Base-by-base conservation (phyloP, 176 grass and related monocot species). In the Phyllostachys edulis region DNA sequence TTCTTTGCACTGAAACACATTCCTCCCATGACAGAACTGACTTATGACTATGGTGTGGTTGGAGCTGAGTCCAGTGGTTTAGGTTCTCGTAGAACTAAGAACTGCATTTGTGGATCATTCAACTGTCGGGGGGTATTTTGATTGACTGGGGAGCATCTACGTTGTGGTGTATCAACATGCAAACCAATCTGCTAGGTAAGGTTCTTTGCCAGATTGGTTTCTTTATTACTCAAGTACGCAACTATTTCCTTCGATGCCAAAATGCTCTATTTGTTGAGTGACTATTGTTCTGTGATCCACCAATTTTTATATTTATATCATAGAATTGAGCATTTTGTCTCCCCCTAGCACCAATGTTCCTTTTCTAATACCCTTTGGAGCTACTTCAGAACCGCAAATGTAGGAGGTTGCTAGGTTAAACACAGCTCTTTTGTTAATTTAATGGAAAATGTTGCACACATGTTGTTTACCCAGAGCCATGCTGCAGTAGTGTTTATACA, bases 1-100 rank as follows among this genome's bases (percentile, higher is more conserved):
- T 91, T 97, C 82, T 97, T 97, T 77, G 91, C 94, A 73, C 54
- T 90, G 57, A 90, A 86, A 26, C 94, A 97, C 80, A 94, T 97
- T 63, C 82, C 94, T 62, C 94, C 91, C 46, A 93, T 97, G 91
- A 88, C 94, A 39, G 94, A 97, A 38, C 75, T 97, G 80, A 93
- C 87, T 23, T 97, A 70, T 69, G 91, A 97, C 84, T 93, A 93
- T 57, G 91, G 91, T 60, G 77, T 85, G 38, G 49, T 41, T 77
- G 73, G 71, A 72, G 75, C 69, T 16, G 90, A 82, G 46, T 67
- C 82, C 26, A 57, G 57, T 68, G 51, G 69, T 57, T 68, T 38
- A 68, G 85, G 65, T 57, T 76, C 83, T 80, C 87, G 1, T 75
- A 69, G 69, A 85, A 66, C 79, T 27, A 91, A 86, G 84, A 81